Evolutionary conservation across 768 basidiomycete genomes (phyloP).

Genomic region (Tulasnella sp.): DNA sequence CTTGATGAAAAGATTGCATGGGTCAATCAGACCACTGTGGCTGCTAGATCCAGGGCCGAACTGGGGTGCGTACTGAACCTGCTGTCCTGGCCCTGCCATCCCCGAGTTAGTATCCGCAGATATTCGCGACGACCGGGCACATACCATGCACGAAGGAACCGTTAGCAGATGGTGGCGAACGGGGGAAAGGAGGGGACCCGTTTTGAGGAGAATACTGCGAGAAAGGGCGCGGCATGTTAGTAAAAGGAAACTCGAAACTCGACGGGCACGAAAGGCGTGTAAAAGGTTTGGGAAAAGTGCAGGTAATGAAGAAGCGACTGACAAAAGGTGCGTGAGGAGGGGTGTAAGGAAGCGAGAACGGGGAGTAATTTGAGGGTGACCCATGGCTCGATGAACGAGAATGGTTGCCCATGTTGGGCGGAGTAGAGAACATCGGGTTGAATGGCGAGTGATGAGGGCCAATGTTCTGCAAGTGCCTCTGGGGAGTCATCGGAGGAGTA

Average conservation of each 20-base stretch:
- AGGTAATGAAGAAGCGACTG: constrained; percentile 21
- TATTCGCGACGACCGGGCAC: not conserved
- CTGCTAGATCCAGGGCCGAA: constrained; percentile 72
- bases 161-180: constrained; percentile 16
- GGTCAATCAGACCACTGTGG: constrained; percentile 84
- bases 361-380: constrained; percentile 15
- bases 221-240: not conserved
- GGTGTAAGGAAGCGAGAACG: constrained; percentile 17
- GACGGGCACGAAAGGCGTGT: not conserved
- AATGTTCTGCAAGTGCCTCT: constrained; percentile 20
- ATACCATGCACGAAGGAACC: constrained; percentile 16
- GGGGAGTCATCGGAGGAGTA: constrained; percentile 22
- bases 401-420: not conserved
- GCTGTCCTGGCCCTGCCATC: constrained; percentile 69
- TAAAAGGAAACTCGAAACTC: not conserved
- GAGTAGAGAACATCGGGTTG: constrained; percentile 5
- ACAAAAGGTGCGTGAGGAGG: constrained; percentile 26
- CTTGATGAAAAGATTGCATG: constrained; percentile 88
- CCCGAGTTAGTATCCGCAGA: not conserved
- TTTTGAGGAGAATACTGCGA: constrained; percentile 11
- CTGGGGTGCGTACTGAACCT: constrained; percentile 76
- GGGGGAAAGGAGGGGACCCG: constrained; percentile 18
- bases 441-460: not conserved
- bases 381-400: constrained; percentile 8
- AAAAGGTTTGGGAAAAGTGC: constrained; percentile 3